Base-by-base conservation (phyloP, 257 asterid genomes). In the Fraxinus pennsylvanica region DNA sequence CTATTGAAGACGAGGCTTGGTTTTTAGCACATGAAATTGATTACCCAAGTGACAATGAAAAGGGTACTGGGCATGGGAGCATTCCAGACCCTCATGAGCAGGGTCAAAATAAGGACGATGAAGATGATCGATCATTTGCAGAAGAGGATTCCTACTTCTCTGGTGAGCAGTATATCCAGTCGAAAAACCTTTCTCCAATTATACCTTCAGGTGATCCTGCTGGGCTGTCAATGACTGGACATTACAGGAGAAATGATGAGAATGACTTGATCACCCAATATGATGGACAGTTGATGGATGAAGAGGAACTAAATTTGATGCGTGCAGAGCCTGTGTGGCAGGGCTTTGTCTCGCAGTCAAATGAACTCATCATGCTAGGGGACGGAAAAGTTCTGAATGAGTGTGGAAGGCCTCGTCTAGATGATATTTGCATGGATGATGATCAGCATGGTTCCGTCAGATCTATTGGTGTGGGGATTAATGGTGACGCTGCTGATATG, bases 21-120 rank as follows among this genome's bases (percentile, higher is more conserved):
- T 96, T 96, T 91, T 84, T 96, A 79, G 99, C 97, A 6, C 97
- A 96, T 83, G 99, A 96, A 88, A 88, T 96, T 79, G 99, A 95
- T 86, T 95, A 95, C 83, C 98, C 98, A 32, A 95, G 99, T 76
- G 99, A 93, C 88, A 91, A 91, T 75, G 98, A 94, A 84, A 96
- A 96, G 87, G 97, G 90, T 39, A 86, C 94, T 35, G 96, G 89
- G 36, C 97, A 90, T 74, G 92, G 94, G 77, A 91, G 96, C 81
- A 87, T 83, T 75, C 99, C 92, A 3, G 93, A 92, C 76, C 89
- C 91, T 71, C 97, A 92, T 83, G 96, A 92, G 81, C 84, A 79
- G 79, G 91, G 79, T 61, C 92, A 89, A 78, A 84, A 77, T 82
- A 92, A 93, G 79, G 90, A 85, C 68, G 97, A 92, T 75, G 96